Base-by-base conservation (phyloP, 140 eudicot genomes). In the Senecio squalidus region DNA sequence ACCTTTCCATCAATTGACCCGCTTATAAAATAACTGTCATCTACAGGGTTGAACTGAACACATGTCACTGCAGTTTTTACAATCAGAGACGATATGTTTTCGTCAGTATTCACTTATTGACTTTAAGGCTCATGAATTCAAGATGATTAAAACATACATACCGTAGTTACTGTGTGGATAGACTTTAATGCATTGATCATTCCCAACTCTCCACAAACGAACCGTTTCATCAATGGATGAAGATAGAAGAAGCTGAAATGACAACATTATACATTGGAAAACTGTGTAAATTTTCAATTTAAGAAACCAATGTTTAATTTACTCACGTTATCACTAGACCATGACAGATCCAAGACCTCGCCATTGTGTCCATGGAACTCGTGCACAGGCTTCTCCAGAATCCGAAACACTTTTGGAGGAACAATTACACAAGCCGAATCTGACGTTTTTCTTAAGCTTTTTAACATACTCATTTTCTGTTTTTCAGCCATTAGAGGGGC, bases 1-100 rank as follows among this genome's bases (percentile, higher is more conserved):
- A 92, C 96, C 58, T 92, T 92, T 60, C 99, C 99, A 65, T 92
- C 99, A 10, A 87, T 87, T 18, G 99, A 92, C 22, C 99, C 96
- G 67, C 93, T 92, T 62, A 92, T 31, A 66, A 92, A 92, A 72
- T 75, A 78, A 33, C 86, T 79, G 28, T 87, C 89, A 50, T 84
- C 64, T 55, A 64, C 66, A 7, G 96, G 99, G 38, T 88, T 82
- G 71, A 92, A 92, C 58, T 87, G 89, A 55, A 80, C 82, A 60
- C 95, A 87, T 9, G 99, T 91, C 73, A 91, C 98, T 29, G 3
- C 34, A 29, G 34, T 29, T 29, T 29, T 29, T 29, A n/a, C 34
- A 29, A 29, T 29, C 34, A 29, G n/a, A 36, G 14, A n/a, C n/a
- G n/a, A 9, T 36, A 36, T 11, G 43, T 1, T 36, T 36, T 36